Base-by-base conservation (phyloP, 768 basidiomycete genomes). In the Phlegmacium glaucopus region DNA sequence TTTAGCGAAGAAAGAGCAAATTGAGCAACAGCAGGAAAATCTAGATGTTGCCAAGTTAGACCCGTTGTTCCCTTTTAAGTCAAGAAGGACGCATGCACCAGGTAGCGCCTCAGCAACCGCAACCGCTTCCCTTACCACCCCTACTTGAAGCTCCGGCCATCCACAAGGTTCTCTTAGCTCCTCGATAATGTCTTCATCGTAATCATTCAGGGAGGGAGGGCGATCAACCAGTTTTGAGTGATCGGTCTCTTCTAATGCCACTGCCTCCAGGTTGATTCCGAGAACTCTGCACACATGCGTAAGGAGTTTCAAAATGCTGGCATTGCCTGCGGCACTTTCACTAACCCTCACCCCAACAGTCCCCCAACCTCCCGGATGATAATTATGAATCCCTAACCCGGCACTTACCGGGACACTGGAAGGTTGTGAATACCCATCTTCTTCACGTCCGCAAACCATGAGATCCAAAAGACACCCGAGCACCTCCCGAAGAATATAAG, bases 61-160 rank as follows among this genome's bases (percentile, higher is more conserved):
- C 48, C 40, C 18, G 48, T 44, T 47, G 25, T 47, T 37, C 9
- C 4, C 37, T 47, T 13, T 9, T 12, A 7, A 42, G 36, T 18
- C 29, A 44, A 26, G 22, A 45, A 34, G 15, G 17, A 12, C 25
- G 47, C 4, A 67, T 77, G 45, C 51, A 91, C 94, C 93, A 47
- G 95, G 93, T 17, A 99, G 69, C 11, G 91, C 83, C 64, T 97
- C 92, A 1, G 92, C 90, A 3, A 98, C 83, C 0, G 88, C 85
- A 16, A 97, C 84, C 1, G 93, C 91, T 62, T 98, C 96, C 30
- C 92, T 80, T 16, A 97, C 75, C n/a, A 94, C 82, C 17, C 92
- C 93, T 13, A 97, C 80, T 70, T 96, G 95, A 34, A 99, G 71
- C 62, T 94, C 91, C 3, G 94, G 87, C 95, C 95, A 98, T 4